phyloP scores from a whole-genome alignment of 495 filamentous ascomycete genomes.

The Podospora anserina region DNA sequence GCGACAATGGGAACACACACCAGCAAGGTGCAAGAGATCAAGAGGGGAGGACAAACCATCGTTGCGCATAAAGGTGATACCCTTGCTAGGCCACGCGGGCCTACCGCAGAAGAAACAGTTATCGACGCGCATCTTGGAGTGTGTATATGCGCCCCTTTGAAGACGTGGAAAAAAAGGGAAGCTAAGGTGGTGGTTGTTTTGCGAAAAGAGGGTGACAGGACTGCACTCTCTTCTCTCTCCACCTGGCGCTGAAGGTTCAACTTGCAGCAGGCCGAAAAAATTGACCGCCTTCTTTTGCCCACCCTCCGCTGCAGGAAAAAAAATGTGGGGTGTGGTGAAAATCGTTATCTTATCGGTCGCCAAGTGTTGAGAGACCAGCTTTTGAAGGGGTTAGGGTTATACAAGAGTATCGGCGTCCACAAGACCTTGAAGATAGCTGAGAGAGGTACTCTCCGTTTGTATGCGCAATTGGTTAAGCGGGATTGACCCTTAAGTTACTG shows the following conservation, averaged over 20 bases:
- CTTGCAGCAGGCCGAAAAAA: constrained; percentile 18
- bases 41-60: constrained; percentile 64
- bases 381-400: constrained; percentile 13
- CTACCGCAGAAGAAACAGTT: constrained; percentile 86
- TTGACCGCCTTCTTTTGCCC: constrained; percentile 22
- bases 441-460: not conserved
- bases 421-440: too few species aligned
- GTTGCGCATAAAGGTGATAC: constrained; percentile 70
- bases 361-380: not conserved
- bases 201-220: not conserved
- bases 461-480: too few species aligned
- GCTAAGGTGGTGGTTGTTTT: not conserved
- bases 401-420: too few species aligned
- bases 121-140: constrained; percentile 56
- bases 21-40: constrained; percentile 24
- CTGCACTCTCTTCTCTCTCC: constrained; percentile 2
- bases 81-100: constrained; percentile 82
- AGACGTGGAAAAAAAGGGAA: not conserved
- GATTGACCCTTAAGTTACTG: not conserved
- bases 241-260: not conserved
- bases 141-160: not conserved
- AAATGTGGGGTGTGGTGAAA: constrained; percentile 14
- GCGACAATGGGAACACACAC: not conserved
- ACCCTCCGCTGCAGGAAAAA: not conserved
- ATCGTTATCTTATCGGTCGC: constrained; percentile 18